A percentile compares a stretch with the other conserved stretches of the same genome.
These are phyloP conservation scores for Alloteropsis semialata DNA, from an alignment of 176 grass and related monocot genomes.

Conservation along the genomic window DNA sequence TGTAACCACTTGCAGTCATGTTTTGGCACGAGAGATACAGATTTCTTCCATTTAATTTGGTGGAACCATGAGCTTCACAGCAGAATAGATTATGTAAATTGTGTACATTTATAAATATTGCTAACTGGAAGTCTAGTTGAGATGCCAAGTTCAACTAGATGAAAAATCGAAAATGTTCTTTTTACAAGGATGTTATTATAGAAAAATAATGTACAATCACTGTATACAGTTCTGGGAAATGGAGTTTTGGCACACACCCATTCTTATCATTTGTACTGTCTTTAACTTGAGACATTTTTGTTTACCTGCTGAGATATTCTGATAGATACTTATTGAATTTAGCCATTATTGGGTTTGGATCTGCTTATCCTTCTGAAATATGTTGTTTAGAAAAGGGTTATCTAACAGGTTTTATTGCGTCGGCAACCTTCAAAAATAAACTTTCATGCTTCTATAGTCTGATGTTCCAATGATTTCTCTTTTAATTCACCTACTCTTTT, in stretches of 20 bases:
- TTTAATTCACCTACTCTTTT: not conserved
- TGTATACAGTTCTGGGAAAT: not conserved
- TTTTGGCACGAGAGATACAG: not conserved
- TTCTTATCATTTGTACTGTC: not conserved
- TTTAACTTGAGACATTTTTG: not conserved
- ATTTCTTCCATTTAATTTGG: not conserved
- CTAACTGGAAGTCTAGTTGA: not conserved
- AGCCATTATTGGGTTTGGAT: not conserved
- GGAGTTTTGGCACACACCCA: not conserved
- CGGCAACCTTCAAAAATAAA: not conserved
- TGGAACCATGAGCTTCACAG: not conserved
- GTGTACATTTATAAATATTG: not conserved
- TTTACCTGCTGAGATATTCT: not conserved
- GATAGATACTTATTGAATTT: not conserved
- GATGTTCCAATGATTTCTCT: not conserved
- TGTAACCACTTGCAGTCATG: not conserved
- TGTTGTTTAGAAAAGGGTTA: not conserved
- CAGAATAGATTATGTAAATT: not conserved
- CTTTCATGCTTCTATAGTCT: not conserved
- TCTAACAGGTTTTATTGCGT: not conserved
- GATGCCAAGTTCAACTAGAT: not conserved
- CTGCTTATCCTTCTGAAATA: not conserved
- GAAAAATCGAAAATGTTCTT: not conserved
- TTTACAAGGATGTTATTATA: not conserved
- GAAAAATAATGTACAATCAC: not conserved